phyloP scores from a whole-genome alignment of 1,284 basidiomycete genomes.

The Ganoderma leucocontextum region DNA sequence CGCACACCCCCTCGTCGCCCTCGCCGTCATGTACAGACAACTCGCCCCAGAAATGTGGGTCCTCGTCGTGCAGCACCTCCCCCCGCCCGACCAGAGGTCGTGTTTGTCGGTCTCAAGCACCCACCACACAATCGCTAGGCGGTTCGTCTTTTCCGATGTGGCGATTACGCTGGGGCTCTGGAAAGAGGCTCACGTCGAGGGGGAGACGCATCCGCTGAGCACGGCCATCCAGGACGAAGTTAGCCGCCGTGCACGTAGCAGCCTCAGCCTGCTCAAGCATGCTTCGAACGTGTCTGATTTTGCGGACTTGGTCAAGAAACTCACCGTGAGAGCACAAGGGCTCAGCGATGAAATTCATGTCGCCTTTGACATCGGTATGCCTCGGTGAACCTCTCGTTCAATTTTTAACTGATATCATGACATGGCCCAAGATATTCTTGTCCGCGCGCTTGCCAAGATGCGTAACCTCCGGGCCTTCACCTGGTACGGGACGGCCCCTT shows the following conservation, averaged over 20 bases:
- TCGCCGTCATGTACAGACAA: background rate
- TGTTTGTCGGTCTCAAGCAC: conserved; percentile 4
- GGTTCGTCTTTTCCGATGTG: conserved; percentile 9
- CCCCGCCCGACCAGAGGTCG: background rate
- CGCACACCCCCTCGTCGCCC: background rate
- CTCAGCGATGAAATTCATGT: background rate
- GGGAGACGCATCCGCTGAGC: background rate
- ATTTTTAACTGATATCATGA: background rate
- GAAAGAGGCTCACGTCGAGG: background rate
- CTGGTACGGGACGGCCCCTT: conserved; percentile 4
- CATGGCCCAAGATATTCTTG: conserved; percentile 2
- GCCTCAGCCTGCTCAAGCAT: background rate
- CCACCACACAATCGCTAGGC: background rate
- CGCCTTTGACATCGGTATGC: background rate
- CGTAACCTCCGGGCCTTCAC: conserved; percentile 10
- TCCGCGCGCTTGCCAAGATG: conserved; percentile 4
- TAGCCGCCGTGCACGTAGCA: conserved; percentile 2
- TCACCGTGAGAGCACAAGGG: conserved; percentile 3
- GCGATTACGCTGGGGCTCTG: background rate
- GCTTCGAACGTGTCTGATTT: background rate
- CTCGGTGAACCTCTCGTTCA: background rate
- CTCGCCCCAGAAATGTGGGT: conserved; percentile 3
- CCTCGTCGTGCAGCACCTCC: conserved; percentile 9
- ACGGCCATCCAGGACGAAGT: conserved; percentile 3
- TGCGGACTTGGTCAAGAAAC: conserved; percentile 1